These are phyloP conservation scores for Heracleum sosnowskyi DNA, from an alignment of 129 eudicot species.

Conservation along the genomic window DNA sequence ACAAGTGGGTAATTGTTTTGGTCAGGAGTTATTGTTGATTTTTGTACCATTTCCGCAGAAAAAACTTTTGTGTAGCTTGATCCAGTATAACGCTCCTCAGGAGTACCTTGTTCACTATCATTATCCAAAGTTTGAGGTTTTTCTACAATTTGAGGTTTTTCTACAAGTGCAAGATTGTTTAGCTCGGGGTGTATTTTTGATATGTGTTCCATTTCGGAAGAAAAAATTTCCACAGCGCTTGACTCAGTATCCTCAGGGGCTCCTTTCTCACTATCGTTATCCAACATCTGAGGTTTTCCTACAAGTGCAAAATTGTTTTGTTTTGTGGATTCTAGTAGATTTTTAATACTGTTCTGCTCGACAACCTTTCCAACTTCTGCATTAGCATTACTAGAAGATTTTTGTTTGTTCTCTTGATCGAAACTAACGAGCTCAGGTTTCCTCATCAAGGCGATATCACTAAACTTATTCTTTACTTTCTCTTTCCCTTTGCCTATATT, in stretches of 20 bases:
- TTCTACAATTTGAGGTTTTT: slow-evolving; percentile 17
- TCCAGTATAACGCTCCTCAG: slow-evolving; percentile 20
- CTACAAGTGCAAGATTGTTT: slow-evolving; percentile 9
- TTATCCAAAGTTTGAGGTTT: slow-evolving; percentile 18
- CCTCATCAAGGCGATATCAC: slow-evolving; percentile 59
- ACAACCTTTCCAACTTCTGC: slow-evolving; percentile 3
- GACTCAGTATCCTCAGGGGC: slow-evolving; percentile 22
- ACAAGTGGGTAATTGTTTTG: neutral
- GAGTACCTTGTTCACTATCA: slow-evolving; percentile 16
- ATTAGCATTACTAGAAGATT: slow-evolving; percentile 14
- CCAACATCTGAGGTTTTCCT: slow-evolving; percentile 21
- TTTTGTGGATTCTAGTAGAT: slow-evolving; percentile 5
- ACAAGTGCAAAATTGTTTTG: slow-evolving; percentile 7
- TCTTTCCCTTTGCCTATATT: slow-evolving; percentile 48
- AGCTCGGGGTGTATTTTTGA: slow-evolving; percentile 14
- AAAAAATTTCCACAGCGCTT: slow-evolving; percentile 16
- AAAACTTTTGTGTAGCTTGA: slow-evolving; percentile 19
- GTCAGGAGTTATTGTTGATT: slow-evolving; percentile 15
- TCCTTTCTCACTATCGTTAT: slow-evolving; percentile 14
- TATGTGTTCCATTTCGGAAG: slow-evolving; percentile 17
- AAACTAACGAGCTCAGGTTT: slow-evolving; percentile 38
- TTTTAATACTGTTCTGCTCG: slow-evolving; percentile 16
- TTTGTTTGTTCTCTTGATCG: slow-evolving; percentile 15
- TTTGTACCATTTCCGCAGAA: slow-evolving; percentile 19
- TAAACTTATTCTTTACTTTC: slow-evolving; percentile 46